Evolutionary conservation across 345 rosid genomes (phyloP).

Genomic region (Arabis hirsuta): DNA sequence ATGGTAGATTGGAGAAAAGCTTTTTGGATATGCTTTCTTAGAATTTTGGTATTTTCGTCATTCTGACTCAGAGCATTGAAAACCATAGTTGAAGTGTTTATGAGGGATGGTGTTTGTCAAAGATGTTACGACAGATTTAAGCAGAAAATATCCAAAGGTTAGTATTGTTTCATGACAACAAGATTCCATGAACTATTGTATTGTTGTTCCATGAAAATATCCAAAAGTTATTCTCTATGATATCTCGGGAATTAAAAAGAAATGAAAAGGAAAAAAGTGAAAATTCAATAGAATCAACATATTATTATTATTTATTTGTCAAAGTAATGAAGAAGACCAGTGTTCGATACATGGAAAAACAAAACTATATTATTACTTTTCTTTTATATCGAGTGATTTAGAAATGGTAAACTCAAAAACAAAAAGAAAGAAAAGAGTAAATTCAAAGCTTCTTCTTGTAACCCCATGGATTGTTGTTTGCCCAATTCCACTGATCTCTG

Average conservation of each 20-base stretch:
- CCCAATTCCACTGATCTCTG: conserved; percentile 97
- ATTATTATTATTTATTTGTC: conserved; percentile 12
- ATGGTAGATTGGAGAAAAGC: not conserved
- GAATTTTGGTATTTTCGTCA: too few relatives aligned
- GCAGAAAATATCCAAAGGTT: too few relatives aligned
- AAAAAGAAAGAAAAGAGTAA: not conserved
- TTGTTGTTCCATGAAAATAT: too few relatives aligned
- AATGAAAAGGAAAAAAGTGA: not conserved
- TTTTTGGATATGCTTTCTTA: conserved; percentile 2
- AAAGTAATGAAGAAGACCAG: conserved; percentile 7
- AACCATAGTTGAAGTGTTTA: too few relatives aligned
- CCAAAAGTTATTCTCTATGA: too few relatives aligned
- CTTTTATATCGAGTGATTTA: conserved; percentile 23
- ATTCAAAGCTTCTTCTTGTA: conserved; percentile 59
- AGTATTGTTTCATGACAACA: too few relatives aligned
- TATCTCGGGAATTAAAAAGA: too few relatives aligned
- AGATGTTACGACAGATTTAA: too few relatives aligned
- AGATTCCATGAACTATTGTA: too few relatives aligned
- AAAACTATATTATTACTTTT: conserved; percentile 17
- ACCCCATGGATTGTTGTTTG: conserved; percentile 83
- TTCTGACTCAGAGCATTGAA: too few relatives aligned
- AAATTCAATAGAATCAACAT: not conserved
- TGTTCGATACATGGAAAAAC: conserved; percentile 31
- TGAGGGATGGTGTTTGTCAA: too few relatives aligned
- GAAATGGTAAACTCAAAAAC: not conserved